Evolutionary conservation across 2,329 filamentous ascomycete species (phyloP).

Genomic region (Akanthomyces muscarius): DNA sequence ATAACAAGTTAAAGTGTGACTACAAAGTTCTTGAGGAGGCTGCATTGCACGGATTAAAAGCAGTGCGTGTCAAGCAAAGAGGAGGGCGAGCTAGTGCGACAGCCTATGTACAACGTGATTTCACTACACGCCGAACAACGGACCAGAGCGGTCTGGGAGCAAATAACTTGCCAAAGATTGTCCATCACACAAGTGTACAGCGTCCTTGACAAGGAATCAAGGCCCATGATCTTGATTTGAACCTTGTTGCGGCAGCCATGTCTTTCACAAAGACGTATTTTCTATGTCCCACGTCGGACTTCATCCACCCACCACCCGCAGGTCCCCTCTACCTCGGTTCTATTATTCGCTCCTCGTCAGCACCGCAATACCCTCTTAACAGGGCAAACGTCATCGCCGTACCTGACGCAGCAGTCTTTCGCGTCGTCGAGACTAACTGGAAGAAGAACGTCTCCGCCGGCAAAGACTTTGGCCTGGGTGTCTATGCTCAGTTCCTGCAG

Average conservation of each 20-base stretch:
- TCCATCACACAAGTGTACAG: background rate
- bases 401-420: background rate
- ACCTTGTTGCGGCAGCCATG: slow-evolving; percentile 14
- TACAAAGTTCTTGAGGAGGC: too few species aligned
- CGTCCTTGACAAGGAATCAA: too few species aligned
- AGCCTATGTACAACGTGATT: too few species aligned
- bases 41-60: too few species aligned
- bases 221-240: too few species aligned
- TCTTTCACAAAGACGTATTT: slow-evolving; percentile 26
- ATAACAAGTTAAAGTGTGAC: too few species aligned
- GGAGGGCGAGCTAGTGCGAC: too few species aligned
- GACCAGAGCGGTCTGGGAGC: too few species aligned
- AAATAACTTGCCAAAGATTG: too few species aligned
- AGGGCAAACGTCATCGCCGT: slow-evolving; percentile 23
- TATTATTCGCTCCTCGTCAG: slow-evolving; percentile 28
- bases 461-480: slow-evolving; percentile 24
- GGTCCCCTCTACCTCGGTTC: slow-evolving; percentile 28
- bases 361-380: slow-evolving; percentile 28
- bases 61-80: too few species aligned
- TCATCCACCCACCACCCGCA: slow-evolving; percentile 26
- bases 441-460: slow-evolving; percentile 28
- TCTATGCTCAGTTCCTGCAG: slow-evolving; percentile 29
- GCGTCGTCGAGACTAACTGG: slow-evolving; percentile 26
- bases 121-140: too few species aligned
- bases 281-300: slow-evolving; percentile 27